Conservation (phyloP, 495 filamentous ascomycete species). For the Margaritispora aquatica region DNA sequence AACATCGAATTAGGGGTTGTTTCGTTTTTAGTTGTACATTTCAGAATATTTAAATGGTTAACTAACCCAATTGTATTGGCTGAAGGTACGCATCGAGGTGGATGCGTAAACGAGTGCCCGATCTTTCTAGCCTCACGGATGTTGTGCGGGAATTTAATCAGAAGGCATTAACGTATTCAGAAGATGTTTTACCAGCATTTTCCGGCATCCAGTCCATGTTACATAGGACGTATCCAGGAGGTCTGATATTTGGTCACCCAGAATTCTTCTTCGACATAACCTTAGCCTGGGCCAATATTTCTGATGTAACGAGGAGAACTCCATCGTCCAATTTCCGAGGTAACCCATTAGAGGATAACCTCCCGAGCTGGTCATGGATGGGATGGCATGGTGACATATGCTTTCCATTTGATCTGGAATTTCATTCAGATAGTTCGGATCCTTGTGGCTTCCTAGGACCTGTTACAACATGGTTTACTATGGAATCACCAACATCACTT, state of each 20-base stretch:
- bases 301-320: not conserved
- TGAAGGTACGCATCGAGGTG: conserved; percentile 1
- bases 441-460: conserved; percentile 11
- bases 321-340: conserved; percentile 1
- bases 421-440: not conserved
- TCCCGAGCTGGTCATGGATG: conserved; percentile 28
- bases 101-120: not conserved
- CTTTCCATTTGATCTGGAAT: not conserved
- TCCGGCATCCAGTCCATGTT: conserved; percentile 1
- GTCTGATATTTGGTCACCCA: conserved; percentile 4
- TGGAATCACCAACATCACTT: not conserved
- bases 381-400: conserved; percentile 22
- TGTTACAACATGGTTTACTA: conserved; percentile 15
- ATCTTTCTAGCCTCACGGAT: not conserved
- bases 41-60: too few species aligned
- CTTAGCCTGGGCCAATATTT: conserved; percentile 3
- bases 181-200: conserved; percentile 6
- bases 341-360: not conserved
- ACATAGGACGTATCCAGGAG: conserved; percentile 3
- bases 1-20: too few species aligned
- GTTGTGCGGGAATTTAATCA: conserved; percentile 16
- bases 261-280: conserved; percentile 9
- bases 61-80: too few species aligned
- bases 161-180: conserved; percentile 8
- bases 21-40: too few species aligned